Conservation (phyloP, 768 basidiomycete species). For the Mycena metata region DNA sequence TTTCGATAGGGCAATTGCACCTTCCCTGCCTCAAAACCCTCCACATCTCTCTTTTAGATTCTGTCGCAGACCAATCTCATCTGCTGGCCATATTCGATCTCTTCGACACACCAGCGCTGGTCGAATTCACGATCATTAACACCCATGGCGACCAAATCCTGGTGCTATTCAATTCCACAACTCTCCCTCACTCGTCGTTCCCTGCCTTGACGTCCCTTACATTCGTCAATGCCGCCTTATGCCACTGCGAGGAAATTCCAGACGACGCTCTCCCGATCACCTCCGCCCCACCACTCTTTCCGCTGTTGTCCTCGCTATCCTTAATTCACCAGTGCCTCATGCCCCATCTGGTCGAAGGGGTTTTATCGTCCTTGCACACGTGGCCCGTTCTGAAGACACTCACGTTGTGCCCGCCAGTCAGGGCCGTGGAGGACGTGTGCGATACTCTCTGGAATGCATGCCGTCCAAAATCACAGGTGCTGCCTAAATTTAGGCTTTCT, state of each 20-base stretch:
- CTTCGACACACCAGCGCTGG: slow-evolving; percentile 10
- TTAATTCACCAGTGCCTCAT: too few relatives aligned
- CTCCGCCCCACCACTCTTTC: background rate
- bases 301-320: background rate
- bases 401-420: too few relatives aligned
- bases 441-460: background rate
- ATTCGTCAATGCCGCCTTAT: background rate
- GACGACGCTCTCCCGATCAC: background rate
- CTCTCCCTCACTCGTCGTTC: background rate
- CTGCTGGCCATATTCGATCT: background rate
- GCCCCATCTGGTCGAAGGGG: too few relatives aligned
- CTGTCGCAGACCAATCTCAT: too few relatives aligned
- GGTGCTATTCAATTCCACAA: background rate
- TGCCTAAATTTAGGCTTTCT: slow-evolving; percentile 2
- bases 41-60: background rate
- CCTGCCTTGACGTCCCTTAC: slow-evolving; percentile 9
- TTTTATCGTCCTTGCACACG: too few relatives aligned
- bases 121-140: background rate
- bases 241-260: background rate
- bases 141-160: slow-evolving; percentile 4
- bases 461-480: background rate
- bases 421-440: too few relatives aligned
- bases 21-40: background rate
- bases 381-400: too few relatives aligned
- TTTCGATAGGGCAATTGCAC: too few relatives aligned